Percentiles rank a stretch among this genome's conserved stretches.
These are phyloP conservation scores for Trichoderma polysporum DNA, from an alignment of 2,329 filamentous ascomycete species.

Conservation along the genomic window DNA sequence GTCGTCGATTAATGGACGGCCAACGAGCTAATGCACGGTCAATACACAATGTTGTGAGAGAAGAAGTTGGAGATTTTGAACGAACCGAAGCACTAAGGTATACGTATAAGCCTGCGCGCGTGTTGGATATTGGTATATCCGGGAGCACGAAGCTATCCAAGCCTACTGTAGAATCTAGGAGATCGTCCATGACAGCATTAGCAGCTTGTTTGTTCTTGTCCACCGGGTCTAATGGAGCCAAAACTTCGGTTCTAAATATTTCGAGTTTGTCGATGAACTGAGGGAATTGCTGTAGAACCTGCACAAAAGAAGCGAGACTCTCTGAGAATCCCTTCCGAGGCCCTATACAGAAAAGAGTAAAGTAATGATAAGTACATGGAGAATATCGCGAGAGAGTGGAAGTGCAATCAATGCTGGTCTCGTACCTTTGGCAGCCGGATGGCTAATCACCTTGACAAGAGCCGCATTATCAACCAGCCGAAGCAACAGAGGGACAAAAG, in stretches of 20 bases:
- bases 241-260: constrained; percentile 56
- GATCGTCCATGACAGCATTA: constrained; percentile 53
- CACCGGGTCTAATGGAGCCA: constrained; percentile 54
- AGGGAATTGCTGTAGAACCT: constrained; percentile 57
- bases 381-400: neutral
- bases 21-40: constrained; percentile 62
- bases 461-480: constrained; percentile 60
- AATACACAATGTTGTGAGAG: neutral
- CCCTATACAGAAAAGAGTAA: constrained; percentile 34
- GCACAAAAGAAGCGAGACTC: constrained; percentile 54
- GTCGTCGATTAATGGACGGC: constrained; percentile 81
- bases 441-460: constrained; percentile 54
- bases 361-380: neutral
- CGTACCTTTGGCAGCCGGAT: constrained; percentile 54
- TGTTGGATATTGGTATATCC: constrained; percentile 71
- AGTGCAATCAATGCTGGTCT: neutral
- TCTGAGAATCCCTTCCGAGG: constrained; percentile 50
- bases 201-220: constrained; percentile 52
- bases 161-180: constrained; percentile 57
- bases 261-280: constrained; percentile 56
- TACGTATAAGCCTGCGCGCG: constrained; percentile 79
- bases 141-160: constrained; percentile 55
- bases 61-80: neutral
- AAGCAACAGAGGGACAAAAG: constrained; percentile 63
- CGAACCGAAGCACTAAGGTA: constrained; percentile 79